Conservation (phyloP, 371 early-diverging fungal genomes). For the Funneliformis caledonium region DNA sequence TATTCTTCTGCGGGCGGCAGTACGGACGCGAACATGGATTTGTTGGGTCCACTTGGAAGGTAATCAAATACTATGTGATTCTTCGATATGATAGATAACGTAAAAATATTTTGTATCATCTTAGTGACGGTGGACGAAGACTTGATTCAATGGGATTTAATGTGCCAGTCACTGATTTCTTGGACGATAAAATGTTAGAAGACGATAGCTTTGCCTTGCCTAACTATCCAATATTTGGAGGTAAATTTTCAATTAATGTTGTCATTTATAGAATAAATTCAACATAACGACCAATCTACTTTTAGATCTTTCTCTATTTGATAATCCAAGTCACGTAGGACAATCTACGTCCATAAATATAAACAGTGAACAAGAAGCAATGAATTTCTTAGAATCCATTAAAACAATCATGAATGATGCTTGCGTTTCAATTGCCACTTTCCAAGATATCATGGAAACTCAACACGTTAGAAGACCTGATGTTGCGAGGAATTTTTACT, state of each 20-base stretch:
- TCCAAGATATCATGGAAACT: constrained; percentile 32
- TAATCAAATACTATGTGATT: background rate
- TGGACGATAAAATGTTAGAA: background rate
- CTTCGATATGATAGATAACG: background rate
- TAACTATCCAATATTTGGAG: constrained; percentile 16
- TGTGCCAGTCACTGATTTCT: background rate
- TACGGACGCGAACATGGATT: background rate
- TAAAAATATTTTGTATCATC: background rate
- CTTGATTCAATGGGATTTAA: constrained; percentile 15
- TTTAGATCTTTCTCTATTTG: background rate
- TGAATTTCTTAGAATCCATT: constrained; percentile 19
- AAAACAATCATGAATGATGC: constrained; percentile 26
- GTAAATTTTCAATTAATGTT: background rate
- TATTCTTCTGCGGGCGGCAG: background rate
- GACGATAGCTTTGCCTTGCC: background rate
- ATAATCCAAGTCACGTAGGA: background rate
- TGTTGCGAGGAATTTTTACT: constrained; percentile 23
- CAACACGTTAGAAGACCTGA: constrained; percentile 11
- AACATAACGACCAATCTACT: background rate
- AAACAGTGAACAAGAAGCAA: constrained; percentile 23
- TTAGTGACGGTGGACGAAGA: background rate
- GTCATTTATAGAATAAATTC: too few relatives aligned
- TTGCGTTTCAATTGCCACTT: constrained; percentile 9
- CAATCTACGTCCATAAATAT: background rate
- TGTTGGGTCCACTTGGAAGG: constrained; percentile 19